Conservation (phyloP, 257 asterid genomes). For the Dorcoceras hygrometricum region DNA sequence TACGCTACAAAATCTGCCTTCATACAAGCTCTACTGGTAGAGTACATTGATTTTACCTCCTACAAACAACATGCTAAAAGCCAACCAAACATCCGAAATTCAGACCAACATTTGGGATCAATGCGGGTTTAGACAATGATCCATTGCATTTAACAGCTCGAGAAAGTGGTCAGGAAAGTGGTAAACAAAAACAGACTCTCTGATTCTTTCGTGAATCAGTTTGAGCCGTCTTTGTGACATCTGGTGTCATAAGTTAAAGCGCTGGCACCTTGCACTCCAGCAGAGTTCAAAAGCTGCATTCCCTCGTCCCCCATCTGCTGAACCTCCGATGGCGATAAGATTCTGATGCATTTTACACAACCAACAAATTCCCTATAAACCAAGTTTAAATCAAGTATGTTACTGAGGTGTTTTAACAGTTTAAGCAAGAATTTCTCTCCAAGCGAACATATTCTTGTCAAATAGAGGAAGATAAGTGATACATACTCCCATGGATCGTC, state of each 20-base stretch:
- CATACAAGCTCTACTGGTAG: constrained; percentile 11
- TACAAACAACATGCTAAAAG: constrained; percentile 26
- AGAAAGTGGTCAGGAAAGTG: background rate
- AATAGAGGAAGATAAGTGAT: background rate
- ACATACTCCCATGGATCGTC: constrained; percentile 99
- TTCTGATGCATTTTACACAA: constrained; percentile 91
- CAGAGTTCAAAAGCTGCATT: constrained; percentile 85
- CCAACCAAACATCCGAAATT: constrained; percentile 16
- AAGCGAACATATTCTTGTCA: background rate
- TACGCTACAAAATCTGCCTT: background rate
- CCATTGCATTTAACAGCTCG: constrained; percentile 17
- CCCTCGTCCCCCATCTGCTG: constrained; percentile 99
- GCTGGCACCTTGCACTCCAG: constrained; percentile 39
- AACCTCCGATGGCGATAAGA: constrained; percentile 85
- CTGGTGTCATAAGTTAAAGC: constrained; percentile 33
- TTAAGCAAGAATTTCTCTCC: too few species aligned
- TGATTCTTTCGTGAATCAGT: constrained; percentile 23
- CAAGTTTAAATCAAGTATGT: too few species aligned
- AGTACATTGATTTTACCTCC: constrained; percentile 19
- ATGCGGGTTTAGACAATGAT: constrained; percentile 7
- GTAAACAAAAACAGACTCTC: background rate
- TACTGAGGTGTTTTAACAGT: too few species aligned
- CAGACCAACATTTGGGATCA: background rate
- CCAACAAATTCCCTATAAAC: constrained; percentile 76
- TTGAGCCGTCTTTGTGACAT: constrained; percentile 31